Base-by-base conservation (phyloP, 805 yeast species). In the Ogataea populi-albae region DNA sequence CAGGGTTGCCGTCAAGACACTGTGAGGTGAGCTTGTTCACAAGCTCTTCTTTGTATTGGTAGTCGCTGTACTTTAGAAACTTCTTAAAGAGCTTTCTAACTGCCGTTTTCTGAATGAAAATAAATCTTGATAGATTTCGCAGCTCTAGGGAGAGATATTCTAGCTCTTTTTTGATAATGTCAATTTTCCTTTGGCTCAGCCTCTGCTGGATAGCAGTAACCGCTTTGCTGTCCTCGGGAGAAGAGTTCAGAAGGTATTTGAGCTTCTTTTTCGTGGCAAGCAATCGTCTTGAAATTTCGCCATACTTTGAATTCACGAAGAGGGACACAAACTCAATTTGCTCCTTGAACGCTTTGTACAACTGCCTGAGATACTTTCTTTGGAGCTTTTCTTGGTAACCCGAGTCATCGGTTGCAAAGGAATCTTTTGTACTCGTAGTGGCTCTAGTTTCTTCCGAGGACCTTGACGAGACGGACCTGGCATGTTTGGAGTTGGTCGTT, bases 61-160 rank as follows among this genome's bases (percentile, higher is more conserved):
- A 61, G 5, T 49, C 47, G 35, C 68, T 66, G 50, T 75, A 66
- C 50, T 75, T 75, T 30, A 65, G 32, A 41, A 73, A 81, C 55
- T 86, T 86, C 62, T 86, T 86, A 50, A 86, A 66, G 32, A 86
- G 69, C 61, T 86, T 86, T 43, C 80, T 69, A 32, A 83, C 68
- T 5, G 79, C 94, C 3, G 86, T 78, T 50, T 80, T 79, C 53
- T 86, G 95, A 6, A 85, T 71, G 16, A 80, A 62, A 11, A 84
- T 74, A 52, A 81, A 86, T 43, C 86, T 68, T n/a, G 85, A 70
- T 30, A 86, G 62, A 42, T 79, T 73, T 49, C 81, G 85, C 18
- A 83, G 62, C 30, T 76, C 80, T 12, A 50, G 62, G 37, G 71
- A 73, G 28, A 68, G 70, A 43, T 45, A 62, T 32, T 52, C 66